Percentiles rank a stretch among this genome's conserved stretches.
These are phyloP conservation scores for Alternaria panax DNA, from an alignment of 2,329 filamentous ascomycete species.

Conservation along the genomic window DNA sequence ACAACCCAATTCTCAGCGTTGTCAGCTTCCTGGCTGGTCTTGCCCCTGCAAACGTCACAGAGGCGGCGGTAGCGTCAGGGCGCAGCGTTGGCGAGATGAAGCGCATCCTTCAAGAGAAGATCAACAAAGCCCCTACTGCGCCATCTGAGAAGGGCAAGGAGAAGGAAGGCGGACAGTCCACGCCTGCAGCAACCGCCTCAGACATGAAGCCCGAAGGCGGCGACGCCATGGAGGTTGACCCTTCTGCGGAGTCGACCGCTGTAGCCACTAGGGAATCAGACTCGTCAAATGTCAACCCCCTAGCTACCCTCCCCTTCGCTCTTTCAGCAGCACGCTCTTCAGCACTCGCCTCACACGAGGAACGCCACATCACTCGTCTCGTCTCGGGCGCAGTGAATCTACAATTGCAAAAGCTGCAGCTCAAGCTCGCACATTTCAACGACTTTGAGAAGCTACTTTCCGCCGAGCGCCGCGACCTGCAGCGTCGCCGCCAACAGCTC, in stretches of 20 bases:
- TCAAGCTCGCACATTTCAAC: conserved; percentile 95
- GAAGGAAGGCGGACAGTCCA: conserved; percentile 63
- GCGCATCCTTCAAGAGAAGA: conserved; percentile 76
- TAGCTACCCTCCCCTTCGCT: conserved; percentile 83
- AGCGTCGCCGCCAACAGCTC: conserved; percentile 88
- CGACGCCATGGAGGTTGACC: conserved; percentile 67
- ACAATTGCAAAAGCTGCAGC: conserved; percentile 91
- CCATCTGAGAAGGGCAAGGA: conserved; percentile 63
- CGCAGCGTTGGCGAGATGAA: conserved; percentile 88
- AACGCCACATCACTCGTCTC: conserved; percentile 93
- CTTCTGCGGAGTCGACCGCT: conserved; percentile 54
- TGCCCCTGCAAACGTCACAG: conserved; percentile 87
- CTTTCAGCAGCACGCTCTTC: conserved; percentile 85
- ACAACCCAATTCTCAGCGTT: conserved; percentile 96
- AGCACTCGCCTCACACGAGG: conserved; percentile 91
- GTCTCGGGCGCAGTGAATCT: conserved; percentile 92
- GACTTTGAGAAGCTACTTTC: conserved; percentile 94
- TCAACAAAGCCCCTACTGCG: conserved; percentile 67
- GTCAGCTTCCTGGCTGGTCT: conserved; percentile 92
- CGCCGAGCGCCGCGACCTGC: conserved; percentile 89
- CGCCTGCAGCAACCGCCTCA: conserved; percentile 54
- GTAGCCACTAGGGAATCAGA: conserved; percentile 33
- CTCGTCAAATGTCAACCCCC: conserved; percentile 39
- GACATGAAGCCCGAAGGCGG: conserved; percentile 62
- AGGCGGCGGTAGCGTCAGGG: conserved; percentile 76